These are phyloP conservation scores for Globisporangium paroecandrum DNA, from an alignment of 352 stramenopile genomes.

Conservation along the genomic window DNA sequence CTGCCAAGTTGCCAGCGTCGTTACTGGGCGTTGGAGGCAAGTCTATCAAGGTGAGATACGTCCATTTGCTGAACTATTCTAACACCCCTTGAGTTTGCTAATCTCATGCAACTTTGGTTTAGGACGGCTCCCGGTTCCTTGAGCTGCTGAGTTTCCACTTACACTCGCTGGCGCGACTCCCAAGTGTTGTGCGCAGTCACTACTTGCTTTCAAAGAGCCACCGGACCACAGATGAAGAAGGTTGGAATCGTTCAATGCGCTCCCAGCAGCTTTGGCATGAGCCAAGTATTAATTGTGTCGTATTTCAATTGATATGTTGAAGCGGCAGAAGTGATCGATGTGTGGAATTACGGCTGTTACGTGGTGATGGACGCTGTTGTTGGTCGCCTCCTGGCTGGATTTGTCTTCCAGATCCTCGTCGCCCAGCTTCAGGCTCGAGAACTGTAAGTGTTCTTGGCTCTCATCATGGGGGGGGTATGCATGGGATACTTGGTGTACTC, in stretches of 20 bases:
- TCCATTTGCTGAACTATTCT: neutral
- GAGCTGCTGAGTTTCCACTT: constrained; percentile 33
- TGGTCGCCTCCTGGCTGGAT: constrained; percentile 14
- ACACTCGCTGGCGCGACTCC: constrained; percentile 26
- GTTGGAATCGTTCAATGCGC: constrained; percentile 14
- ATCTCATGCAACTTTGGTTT: neutral
- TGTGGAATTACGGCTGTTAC: constrained; percentile 35
- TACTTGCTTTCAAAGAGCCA: constrained; percentile 23
- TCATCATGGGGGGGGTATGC: neutral
- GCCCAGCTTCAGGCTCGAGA: constrained; percentile 6
- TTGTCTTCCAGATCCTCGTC: constrained; percentile 11
- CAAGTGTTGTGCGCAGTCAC: constrained; percentile 22
- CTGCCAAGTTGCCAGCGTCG: constrained; percentile 18
- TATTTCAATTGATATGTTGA: neutral
- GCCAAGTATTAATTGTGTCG: neutral
- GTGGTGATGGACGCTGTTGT: constrained; percentile 26
- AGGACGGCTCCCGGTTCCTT: constrained; percentile 45
- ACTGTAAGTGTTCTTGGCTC: constrained; percentile 5
- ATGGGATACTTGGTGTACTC: no score
- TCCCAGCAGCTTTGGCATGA: neutral
- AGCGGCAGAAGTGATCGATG: constrained; percentile 29
- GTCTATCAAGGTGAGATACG: constrained; percentile 29
- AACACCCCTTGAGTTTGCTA: neutral
- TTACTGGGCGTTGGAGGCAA: constrained; percentile 28
- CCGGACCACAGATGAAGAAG: constrained; percentile 28